Percentiles rank a stretch among this genome's conserved stretches.
Conservation (phyloP, 2,329 filamentous ascomycete genomes). For the Nothophoma quercina region DNA sequence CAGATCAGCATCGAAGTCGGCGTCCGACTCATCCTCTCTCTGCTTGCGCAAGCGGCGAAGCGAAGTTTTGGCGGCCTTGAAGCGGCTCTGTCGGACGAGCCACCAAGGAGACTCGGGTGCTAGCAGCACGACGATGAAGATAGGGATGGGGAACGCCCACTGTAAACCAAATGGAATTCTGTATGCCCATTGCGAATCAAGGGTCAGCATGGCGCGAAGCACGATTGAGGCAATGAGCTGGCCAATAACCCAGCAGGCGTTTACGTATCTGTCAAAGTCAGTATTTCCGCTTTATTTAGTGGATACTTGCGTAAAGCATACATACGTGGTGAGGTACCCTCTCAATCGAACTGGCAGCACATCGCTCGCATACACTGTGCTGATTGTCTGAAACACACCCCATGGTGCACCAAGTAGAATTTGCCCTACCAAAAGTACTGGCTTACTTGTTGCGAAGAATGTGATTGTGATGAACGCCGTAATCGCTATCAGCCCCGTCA, state of each 20-base stretch:
- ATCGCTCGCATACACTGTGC: slow-evolving; percentile 57
- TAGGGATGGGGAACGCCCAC: slow-evolving; percentile 60
- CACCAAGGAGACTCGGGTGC: slow-evolving; percentile 76
- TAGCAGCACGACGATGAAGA: slow-evolving; percentile 68
- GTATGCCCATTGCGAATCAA: slow-evolving; percentile 67
- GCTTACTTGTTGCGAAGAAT: slow-evolving; percentile 25
- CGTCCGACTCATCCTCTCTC: slow-evolving; percentile 13
- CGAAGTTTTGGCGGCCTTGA: slow-evolving; percentile 65
- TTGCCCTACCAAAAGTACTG: slow-evolving; percentile 23
- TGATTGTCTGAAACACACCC: slow-evolving; percentile 51
- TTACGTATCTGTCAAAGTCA: slow-evolving; percentile 34
- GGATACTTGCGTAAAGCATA: background rate
- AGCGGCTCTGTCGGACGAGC: slow-evolving; percentile 69
- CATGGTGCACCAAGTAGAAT: slow-evolving; percentile 44
- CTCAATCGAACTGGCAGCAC: slow-evolving; percentile 73
- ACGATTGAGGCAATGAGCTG: slow-evolving; percentile 74
- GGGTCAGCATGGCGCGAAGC: slow-evolving; percentile 68
- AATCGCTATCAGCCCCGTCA: slow-evolving; percentile 18
- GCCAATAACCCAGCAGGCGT: slow-evolving; percentile 51
- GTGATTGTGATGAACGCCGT: slow-evolving; percentile 21
- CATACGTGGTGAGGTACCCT: slow-evolving; percentile 62
- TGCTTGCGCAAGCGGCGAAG: slow-evolving; percentile 22
- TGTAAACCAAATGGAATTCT: slow-evolving; percentile 70
- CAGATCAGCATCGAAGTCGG: slow-evolving; percentile 9
- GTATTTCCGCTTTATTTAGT: background rate